A percentile compares a stretch with the other conserved stretches of the same genome.
phyloP scores from a whole-genome alignment of 2,329 filamentous ascomycete genomes.

The Hypoxylon sp. region DNA sequence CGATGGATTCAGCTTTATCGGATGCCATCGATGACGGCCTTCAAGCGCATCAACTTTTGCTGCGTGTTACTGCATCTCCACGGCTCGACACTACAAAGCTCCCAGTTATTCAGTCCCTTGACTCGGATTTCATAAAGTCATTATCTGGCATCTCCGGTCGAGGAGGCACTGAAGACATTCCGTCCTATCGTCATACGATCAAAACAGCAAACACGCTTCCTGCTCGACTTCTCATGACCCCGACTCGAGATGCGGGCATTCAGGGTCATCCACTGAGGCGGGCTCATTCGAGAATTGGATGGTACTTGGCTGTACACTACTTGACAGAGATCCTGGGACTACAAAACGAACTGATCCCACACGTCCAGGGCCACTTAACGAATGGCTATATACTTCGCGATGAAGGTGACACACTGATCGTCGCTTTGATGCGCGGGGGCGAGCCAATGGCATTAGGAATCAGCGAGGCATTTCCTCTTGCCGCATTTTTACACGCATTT shows the following conservation, averaged over 20 bases:
- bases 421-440: slow-evolving; percentile 73
- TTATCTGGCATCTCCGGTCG: slow-evolving; percentile 25
- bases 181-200: not conserved
- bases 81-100: slow-evolving; percentile 60
- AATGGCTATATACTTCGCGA: slow-evolving; percentile 61
- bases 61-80: slow-evolving; percentile 57
- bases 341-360: slow-evolving; percentile 61
- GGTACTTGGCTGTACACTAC: slow-evolving; percentile 66
- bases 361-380: slow-evolving; percentile 64
- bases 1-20: slow-evolving; percentile 63
- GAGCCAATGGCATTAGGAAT: slow-evolving; percentile 73
- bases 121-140: slow-evolving; percentile 44
- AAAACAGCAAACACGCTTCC: not conserved
- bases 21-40: slow-evolving; percentile 59
- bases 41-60: slow-evolving; percentile 60
- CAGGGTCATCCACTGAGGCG: slow-evolving; percentile 61
- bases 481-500: slow-evolving; percentile 43
- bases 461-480: slow-evolving; percentile 64
- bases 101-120: slow-evolving; percentile 56
- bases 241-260: slow-evolving; percentile 64
- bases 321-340: slow-evolving; percentile 63
- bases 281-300: slow-evolving; percentile 63
- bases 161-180: not conserved
- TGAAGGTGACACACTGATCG: slow-evolving; percentile 65
- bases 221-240: slow-evolving; percentile 62